Evolutionary conservation across 257 asterid species (phyloP).

Genomic region (Przewalskia tangutica): DNA sequence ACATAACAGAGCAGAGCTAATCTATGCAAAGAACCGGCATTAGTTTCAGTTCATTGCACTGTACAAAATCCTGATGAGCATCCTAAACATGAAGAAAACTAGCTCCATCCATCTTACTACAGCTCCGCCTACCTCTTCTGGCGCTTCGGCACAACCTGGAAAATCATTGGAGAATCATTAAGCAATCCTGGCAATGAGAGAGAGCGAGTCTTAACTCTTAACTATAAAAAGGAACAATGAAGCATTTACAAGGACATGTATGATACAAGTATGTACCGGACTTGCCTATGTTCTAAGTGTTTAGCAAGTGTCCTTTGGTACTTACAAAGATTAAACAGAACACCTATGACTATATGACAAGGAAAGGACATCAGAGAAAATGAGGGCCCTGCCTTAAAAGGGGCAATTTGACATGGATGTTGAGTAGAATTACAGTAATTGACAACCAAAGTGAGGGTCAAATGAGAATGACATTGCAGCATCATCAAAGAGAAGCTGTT

Average conservation of each 20-base stretch:
- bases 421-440: background rate
- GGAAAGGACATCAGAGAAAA: background rate
- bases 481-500: background rate
- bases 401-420: background rate
- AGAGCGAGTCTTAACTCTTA: background rate
- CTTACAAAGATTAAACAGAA: background rate
- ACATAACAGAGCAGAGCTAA: constrained; percentile 2
- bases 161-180: background rate
- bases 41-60: constrained; percentile 13
- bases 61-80: constrained; percentile 13
- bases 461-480: background rate
- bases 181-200: background rate
- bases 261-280: background rate
- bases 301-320: background rate
- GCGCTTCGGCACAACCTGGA: constrained; percentile 41
- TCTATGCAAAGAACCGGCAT: constrained; percentile 11
- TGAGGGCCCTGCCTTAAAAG: background rate
- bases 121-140: constrained; percentile 29
- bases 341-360: background rate
- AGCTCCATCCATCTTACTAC: background rate
- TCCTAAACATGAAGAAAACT: background rate
- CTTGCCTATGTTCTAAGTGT: background rate
- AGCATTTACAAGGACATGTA: background rate
- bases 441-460: background rate
- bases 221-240: background rate